Percentiles rank a stretch among this genome's conserved stretches.
phyloP scores from a whole-genome alignment of 1,284 basidiomycete species.

The Volvariella surrecta region DNA sequence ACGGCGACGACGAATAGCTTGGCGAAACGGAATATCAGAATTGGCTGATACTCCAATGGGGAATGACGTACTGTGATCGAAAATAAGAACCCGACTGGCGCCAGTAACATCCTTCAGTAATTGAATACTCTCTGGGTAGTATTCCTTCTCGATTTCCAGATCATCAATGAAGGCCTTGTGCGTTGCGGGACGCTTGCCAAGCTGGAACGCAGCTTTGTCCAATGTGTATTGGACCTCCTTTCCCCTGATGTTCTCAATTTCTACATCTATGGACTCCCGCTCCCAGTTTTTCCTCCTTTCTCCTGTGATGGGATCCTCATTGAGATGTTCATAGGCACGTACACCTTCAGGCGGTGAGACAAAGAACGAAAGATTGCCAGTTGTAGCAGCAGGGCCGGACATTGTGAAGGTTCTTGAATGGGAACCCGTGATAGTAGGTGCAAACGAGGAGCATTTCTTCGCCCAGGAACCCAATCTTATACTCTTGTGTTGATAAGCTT shows the following conservation, averaged over 20 bases:
- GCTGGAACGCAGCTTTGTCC: conserved; percentile 48
- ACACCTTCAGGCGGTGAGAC: conserved; percentile 5
- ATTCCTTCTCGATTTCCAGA: conserved; percentile 29
- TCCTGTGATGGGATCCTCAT: conserved; percentile 1
- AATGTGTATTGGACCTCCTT: conserved; percentile 32
- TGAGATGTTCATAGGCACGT: conserved; percentile 1
- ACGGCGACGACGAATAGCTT: conserved; percentile 21
- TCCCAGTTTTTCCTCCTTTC: conserved; percentile 1
- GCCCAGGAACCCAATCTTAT: too few species aligned
- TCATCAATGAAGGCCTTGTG: conserved; percentile 31
- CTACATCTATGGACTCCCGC: background rate
- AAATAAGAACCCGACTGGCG: conserved; percentile 32
- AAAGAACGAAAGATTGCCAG: background rate
- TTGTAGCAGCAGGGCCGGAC: background rate
- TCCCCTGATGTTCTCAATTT: conserved; percentile 33
- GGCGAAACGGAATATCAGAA: background rate
- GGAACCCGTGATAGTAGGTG: too few species aligned
- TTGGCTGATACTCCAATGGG: conserved; percentile 28
- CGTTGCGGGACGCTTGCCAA: conserved; percentile 29
- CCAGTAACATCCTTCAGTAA: conserved; percentile 41
- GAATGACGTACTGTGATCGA: conserved; percentile 34
- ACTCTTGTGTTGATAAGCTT: too few species aligned
- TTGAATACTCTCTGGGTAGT: conserved; percentile 39
- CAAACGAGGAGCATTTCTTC: too few species aligned
- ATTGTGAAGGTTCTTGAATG: background rate